Base-by-base conservation (phyloP, 352 stramenopile species). In the Phytophthora quininea region DNA sequence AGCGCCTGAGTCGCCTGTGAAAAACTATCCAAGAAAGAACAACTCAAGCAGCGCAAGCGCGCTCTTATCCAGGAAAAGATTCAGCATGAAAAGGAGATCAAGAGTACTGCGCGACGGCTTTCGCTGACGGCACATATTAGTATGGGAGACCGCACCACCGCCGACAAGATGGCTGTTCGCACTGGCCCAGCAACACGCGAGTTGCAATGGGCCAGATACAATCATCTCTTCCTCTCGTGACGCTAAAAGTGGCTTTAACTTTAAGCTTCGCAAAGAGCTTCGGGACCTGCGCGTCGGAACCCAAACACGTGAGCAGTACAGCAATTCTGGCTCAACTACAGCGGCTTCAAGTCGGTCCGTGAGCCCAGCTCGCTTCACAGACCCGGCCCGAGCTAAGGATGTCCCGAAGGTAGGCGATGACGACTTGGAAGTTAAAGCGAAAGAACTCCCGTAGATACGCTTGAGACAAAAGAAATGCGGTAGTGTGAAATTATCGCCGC, bases 1-100 rank as follows among this genome's bases (percentile, higher is more conserved):
- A 42, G 10, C 37, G 5, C 38, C 66, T 31, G 71, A 77, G 11
- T 70, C 43, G 0, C 58, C 77, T 0, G 56, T 64, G 24, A 90
- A 90, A n/a, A 96, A 92, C 66, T 93, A 15, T 90, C 84, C 35
- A 96, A 95, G 68, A 94, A 95, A 54, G 83, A 95, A 62, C 59
- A 86, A 46, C 59, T 77, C 4, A 86, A 91, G 68, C 76, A 85
- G 32, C 76, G 81, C 42, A 93, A 93, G 63, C 84, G 85, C 46
- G 81, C 78, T 55, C 66, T 89, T 61, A 74, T 80, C 3, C 76
- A 89, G 35, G 84, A 92, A 29, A 88, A 84, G 51, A 81, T 91
- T 24, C 78, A 89, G 51, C 69, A 89, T 38, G 76, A 82, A 31
- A 88, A 87, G 31, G 85, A 95, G 49, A 69, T 74, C 38, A 92